A percentile compares a stretch with the other conserved stretches of the same genome.
Conservation (phyloP, 192 early-diverging fungal species). For the Backusella mclennaniae region DNA sequence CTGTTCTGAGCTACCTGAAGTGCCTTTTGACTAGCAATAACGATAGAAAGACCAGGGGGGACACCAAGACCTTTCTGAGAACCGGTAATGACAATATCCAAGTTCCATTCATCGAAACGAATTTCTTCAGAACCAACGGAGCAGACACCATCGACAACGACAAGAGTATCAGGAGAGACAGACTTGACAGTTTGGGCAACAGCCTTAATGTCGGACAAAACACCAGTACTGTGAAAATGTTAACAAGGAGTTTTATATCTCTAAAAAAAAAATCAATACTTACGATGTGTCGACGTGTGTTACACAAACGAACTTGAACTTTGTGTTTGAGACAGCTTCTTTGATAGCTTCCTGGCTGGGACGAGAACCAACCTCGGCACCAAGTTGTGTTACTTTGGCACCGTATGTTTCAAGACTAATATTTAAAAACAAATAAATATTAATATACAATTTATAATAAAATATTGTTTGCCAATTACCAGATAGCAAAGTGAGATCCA, state of each 20-base stretch:
- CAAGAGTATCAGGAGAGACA: constrained; percentile 82
- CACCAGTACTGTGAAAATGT: constrained; percentile 60
- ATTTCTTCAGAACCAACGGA: constrained; percentile 92
- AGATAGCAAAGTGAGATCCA: constrained; percentile 93
- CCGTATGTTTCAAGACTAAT: constrained; percentile 83
- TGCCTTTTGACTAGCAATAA: constrained; percentile 79
- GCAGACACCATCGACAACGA: constrained; percentile 95
- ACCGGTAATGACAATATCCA: constrained; percentile 91
- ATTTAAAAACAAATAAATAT: not conserved
- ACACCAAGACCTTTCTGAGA: constrained; percentile 95
- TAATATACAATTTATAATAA: not conserved
- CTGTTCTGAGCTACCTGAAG: constrained; percentile 65
- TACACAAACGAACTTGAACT: constrained; percentile 86
- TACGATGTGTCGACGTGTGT: constrained; percentile 95
- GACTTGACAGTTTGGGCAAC: constrained; percentile 72
- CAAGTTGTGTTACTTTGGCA: constrained; percentile 76
- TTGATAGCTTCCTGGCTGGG: constrained; percentile 69
- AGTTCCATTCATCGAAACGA: constrained; percentile 87
- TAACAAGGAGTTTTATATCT: not conserved
- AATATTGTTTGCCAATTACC: constrained; percentile 45
- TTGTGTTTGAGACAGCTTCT: constrained; percentile 57
- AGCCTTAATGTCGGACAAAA: constrained; percentile 78
- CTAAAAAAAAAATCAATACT: constrained; percentile 3
- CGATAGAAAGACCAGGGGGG: constrained; percentile 91
- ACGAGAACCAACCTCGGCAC: constrained; percentile 66